These are phyloP conservation scores for Fomitiporia mediterranea DNA, from an alignment of 1,284 basidiomycete species.

Conservation along the genomic window DNA sequence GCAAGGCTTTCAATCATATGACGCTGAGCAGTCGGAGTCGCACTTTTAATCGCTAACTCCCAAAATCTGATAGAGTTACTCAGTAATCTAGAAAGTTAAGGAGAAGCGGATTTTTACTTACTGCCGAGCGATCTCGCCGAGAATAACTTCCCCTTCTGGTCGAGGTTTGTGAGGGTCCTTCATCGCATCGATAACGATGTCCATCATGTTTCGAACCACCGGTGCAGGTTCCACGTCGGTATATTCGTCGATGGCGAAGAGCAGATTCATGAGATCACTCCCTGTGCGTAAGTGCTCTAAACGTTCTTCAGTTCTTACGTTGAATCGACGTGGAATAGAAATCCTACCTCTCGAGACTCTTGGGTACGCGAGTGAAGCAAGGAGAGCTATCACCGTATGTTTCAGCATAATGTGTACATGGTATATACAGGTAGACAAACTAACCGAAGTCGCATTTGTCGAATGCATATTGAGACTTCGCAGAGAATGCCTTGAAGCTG, in stretches of 20 bases:
- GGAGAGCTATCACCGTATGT: constrained; percentile 3
- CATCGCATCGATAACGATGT: constrained; percentile 35
- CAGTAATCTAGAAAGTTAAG: constrained; percentile 4
- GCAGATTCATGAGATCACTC: constrained; percentile 38
- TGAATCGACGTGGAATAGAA: constrained; percentile 8
- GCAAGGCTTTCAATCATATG: constrained; percentile 54
- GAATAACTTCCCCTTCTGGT: constrained; percentile 28
- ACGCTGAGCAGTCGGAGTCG: constrained; percentile 45
- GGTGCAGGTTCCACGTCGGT: constrained; percentile 26
- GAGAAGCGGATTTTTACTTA: constrained; percentile 17
- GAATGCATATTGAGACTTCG: constrained; percentile 17
- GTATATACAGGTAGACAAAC: background rate
- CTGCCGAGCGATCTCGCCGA: constrained; percentile 32
- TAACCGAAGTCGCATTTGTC: constrained; percentile 21
- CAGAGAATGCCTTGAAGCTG: constrained; percentile 7
- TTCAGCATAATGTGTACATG: background rate
- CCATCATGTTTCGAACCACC: constrained; percentile 26
- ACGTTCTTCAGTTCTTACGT: background rate
- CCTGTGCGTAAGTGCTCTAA: constrained; percentile 27
- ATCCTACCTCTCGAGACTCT: constrained; percentile 24
- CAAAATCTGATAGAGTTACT: constrained; percentile 40
- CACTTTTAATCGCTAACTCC: constrained; percentile 43
- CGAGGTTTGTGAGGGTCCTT: constrained; percentile 30
- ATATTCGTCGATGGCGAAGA: constrained; percentile 39
- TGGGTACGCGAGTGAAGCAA: constrained; percentile 26